These are phyloP conservation scores for Crucibulum parvulum DNA, from an alignment of 1,284 basidiomycete species.

Conservation along the genomic window DNA sequence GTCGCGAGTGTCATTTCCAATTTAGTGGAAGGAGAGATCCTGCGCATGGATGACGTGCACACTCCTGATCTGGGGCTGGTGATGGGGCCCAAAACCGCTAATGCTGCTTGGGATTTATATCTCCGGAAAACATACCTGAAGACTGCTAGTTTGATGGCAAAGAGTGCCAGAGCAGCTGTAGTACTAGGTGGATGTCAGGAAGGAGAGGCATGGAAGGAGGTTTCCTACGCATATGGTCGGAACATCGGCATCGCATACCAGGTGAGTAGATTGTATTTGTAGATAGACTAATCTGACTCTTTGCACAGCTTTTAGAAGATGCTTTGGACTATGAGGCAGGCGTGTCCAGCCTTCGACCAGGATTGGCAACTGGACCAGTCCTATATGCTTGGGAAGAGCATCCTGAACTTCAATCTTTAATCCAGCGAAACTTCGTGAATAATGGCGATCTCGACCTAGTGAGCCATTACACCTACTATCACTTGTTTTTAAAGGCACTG, in stretches of 20 bases:
- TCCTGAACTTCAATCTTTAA: constrained; percentile 83
- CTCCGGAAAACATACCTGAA: constrained; percentile 96
- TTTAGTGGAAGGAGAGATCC: constrained; percentile 95
- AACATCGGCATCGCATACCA: constrained; percentile 89
- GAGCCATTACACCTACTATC: not conserved
- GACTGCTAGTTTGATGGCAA: constrained; percentile 95
- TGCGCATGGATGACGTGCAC: constrained; percentile 76
- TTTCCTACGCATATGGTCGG: constrained; percentile 77
- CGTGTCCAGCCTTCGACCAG: constrained; percentile 65
- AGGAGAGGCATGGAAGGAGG: constrained; percentile 87
- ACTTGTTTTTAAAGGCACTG: not conserved
- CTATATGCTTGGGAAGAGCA: constrained; percentile 96
- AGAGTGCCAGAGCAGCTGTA: constrained; percentile 89
- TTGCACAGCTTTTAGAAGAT: constrained; percentile 88
- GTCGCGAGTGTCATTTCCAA: constrained; percentile 94
- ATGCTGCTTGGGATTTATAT: constrained; percentile 83
- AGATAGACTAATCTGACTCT: not conserved
- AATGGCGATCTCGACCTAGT: constrained; percentile 50
- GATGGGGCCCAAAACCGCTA: constrained; percentile 32
- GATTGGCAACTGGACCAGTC: constrained; percentile 91
- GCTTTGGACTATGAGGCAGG: constrained; percentile 85
- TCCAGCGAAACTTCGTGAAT: constrained; percentile 83
- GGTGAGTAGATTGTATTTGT: constrained; percentile 53
- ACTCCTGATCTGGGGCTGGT: constrained; percentile 34
- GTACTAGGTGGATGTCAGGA: constrained; percentile 87